Evolutionary conservation across 2,329 filamentous ascomycete species (phyloP).

Genomic region (Apiospora hydei): DNA sequence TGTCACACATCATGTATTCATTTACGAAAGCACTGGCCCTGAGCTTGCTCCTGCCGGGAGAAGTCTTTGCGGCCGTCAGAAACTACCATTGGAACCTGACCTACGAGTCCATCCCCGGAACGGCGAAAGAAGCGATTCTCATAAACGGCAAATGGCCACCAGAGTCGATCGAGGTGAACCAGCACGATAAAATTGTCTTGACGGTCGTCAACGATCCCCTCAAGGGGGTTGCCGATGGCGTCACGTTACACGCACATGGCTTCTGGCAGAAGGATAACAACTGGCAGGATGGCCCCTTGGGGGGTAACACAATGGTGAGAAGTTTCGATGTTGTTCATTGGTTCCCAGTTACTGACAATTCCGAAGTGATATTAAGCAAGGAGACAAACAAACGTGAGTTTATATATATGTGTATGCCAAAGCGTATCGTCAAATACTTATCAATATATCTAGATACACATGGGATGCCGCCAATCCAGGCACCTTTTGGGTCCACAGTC

Average conservation of each 20-base stretch:
- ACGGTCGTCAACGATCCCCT: slow-evolving; percentile 10
- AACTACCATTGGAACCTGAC: slow-evolving; percentile 23
- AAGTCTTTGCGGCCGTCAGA: slow-evolving; percentile 12
- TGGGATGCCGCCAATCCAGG: slow-evolving; percentile 16
- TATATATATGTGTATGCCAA: neutral
- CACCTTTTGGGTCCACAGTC: slow-evolving; percentile 25
- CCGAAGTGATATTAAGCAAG: slow-evolving; percentile 10
- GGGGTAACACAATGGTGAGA: slow-evolving; percentile 24
- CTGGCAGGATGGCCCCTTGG: slow-evolving; percentile 17
- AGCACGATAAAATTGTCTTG: slow-evolving; percentile 21
- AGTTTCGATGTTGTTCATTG: too few species aligned
- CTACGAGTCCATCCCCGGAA: slow-evolving; percentile 9
- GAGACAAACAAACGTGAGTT: neutral
- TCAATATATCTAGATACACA: neutral
- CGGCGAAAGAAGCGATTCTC: slow-evolving; percentile 17
- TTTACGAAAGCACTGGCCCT: slow-evolving; percentile 1
- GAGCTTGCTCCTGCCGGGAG: slow-evolving; percentile 20
- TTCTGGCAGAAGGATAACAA: slow-evolving; percentile 20
- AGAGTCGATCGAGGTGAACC: slow-evolving; percentile 22
- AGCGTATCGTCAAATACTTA: neutral
- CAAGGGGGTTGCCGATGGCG: slow-evolving; percentile 10
- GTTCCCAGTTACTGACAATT: neutral
- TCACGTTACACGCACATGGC: slow-evolving; percentile 22
- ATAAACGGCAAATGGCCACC: slow-evolving; percentile 24
- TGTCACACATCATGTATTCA: slow-evolving; percentile 4